These are phyloP conservation scores for Rhizophlyctis rosea DNA, from an alignment of 192 early-diverging fungal species.

Conservation along the genomic window DNA sequence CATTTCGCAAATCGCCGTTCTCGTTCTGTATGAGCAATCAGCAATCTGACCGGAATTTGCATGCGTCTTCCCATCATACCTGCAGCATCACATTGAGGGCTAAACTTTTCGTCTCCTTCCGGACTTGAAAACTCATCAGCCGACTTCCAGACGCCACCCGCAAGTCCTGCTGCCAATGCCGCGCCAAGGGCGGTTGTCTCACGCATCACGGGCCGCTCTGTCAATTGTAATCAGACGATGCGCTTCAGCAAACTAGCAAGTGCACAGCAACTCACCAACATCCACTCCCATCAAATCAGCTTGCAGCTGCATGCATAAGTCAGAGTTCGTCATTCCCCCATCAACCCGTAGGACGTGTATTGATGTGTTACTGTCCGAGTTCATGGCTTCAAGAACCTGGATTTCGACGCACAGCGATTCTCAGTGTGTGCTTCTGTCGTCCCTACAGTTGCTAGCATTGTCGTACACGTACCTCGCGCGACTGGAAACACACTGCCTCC, in stretches of 20 bases:
- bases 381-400: conserved; percentile 89
- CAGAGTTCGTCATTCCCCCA: conserved; percentile 90
- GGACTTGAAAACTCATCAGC: conserved; percentile 49
- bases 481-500: conserved; percentile 89
- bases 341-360: conserved; percentile 83
- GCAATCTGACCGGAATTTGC: not conserved
- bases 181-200: conserved; percentile 92
- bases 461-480: conserved; percentile 71
- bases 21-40: conserved; percentile 45
- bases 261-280: conserved; percentile 46
- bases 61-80: not conserved
- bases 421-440: too few species aligned
- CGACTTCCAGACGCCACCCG: conserved; percentile 59
- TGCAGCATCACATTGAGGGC: too few species aligned
- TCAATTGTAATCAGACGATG: not conserved
- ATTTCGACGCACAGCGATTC: too few species aligned
- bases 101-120: conserved; percentile 33
- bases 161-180: conserved; percentile 82
- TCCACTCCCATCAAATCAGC: conserved; percentile 77
- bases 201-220: conserved; percentile 73
- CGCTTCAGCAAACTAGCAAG: conserved; percentile 3
- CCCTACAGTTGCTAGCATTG: too few species aligned
- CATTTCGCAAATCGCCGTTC: conserved; percentile 59
- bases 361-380: conserved; percentile 65
- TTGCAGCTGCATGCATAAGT: conserved; percentile 90